These are phyloP conservation scores for Didymella arachidicola DNA, from an alignment of 2,329 filamentous ascomycete genomes.

Conservation along the genomic window DNA sequence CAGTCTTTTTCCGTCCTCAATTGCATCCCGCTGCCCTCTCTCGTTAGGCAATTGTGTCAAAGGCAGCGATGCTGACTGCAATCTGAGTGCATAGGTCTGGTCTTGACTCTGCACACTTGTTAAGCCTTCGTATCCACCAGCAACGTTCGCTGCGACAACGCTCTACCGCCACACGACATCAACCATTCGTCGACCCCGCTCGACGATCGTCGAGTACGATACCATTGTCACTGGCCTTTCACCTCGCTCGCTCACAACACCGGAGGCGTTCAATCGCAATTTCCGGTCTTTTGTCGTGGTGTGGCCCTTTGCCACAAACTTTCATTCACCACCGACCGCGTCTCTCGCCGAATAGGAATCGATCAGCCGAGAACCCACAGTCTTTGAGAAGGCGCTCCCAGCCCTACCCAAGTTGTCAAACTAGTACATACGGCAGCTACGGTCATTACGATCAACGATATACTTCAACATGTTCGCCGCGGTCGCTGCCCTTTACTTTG, in stretches of 20 bases:
- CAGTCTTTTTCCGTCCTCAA: conserved; percentile 20
- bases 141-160: conserved; percentile 4
- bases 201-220: conserved; percentile 10
- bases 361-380: conserved; percentile 10
- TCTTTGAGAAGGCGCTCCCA: conserved; percentile 1
- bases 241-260: conserved; percentile 20
- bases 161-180: conserved; percentile 25
- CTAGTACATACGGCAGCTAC: conserved; percentile 21
- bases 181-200: conserved; percentile 14
- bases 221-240: conserved; percentile 1
- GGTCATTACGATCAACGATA: conserved; percentile 21
- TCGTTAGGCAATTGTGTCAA: conserved; percentile 21
- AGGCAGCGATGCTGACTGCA: conserved; percentile 34
- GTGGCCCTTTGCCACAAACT: conserved; percentile 16
- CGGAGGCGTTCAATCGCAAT: conserved; percentile 39
- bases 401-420: background rate
- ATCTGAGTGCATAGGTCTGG: conserved; percentile 25
- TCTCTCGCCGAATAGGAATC: conserved; percentile 1
- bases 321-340: conserved; percentile 18
- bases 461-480: conserved; percentile 31
- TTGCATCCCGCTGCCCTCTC: conserved; percentile 23
- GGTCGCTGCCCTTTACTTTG: conserved; percentile 29
- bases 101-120: conserved; percentile 2
- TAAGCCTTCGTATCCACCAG: conserved; percentile 2
- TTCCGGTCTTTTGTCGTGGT: conserved; percentile 21